Conservation (phyloP, 192 early-diverging fungal genomes). For the Backusella tarrabulga region DNA sequence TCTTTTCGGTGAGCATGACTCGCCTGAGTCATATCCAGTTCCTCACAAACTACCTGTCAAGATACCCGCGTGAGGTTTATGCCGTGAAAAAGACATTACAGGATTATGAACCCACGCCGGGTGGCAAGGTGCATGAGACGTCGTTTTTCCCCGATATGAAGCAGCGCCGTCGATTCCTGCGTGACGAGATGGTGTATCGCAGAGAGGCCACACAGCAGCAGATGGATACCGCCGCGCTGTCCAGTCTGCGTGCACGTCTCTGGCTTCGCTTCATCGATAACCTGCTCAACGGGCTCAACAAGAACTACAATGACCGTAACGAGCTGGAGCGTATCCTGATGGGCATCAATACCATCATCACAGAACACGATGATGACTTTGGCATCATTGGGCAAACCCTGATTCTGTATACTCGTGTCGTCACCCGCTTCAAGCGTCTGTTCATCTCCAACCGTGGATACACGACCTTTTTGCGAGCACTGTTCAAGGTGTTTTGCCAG, state of each 20-base stretch:
- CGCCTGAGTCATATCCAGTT: conserved; percentile 58
- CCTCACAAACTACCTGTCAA: conserved; percentile 49
- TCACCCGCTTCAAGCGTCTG: conserved; percentile 47
- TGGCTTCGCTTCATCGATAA: conserved; percentile 54
- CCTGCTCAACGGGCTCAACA: conserved; percentile 48
- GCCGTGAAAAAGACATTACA: conserved; percentile 50
- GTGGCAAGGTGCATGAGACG: conserved; percentile 18
- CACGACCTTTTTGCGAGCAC: conserved; percentile 43
- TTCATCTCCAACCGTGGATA: conserved; percentile 55
- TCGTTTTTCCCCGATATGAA: conserved; percentile 40
- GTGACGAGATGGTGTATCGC: background rate
- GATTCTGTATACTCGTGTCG: conserved; percentile 46
- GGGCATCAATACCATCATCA: conserved; percentile 50
- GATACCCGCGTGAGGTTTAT: conserved; percentile 47
- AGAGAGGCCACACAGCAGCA: conserved; percentile 14
- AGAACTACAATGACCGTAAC: conserved; percentile 46
- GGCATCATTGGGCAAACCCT: conserved; percentile 51
- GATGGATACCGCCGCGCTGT: conserved; percentile 28
- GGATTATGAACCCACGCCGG: conserved; percentile 39
- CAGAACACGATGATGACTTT: conserved; percentile 47
- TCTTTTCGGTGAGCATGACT: conserved; percentile 48
- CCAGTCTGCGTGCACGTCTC: conserved; percentile 47
- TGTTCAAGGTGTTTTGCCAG: conserved; percentile 58
- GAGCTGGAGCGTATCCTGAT: conserved; percentile 48
- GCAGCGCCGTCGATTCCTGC: background rate